A percentile compares a stretch with the other conserved stretches of the same genome.
Conservation (phyloP, 2,329 filamentous ascomycete genomes). For the Aureobasidium namibiae region DNA sequence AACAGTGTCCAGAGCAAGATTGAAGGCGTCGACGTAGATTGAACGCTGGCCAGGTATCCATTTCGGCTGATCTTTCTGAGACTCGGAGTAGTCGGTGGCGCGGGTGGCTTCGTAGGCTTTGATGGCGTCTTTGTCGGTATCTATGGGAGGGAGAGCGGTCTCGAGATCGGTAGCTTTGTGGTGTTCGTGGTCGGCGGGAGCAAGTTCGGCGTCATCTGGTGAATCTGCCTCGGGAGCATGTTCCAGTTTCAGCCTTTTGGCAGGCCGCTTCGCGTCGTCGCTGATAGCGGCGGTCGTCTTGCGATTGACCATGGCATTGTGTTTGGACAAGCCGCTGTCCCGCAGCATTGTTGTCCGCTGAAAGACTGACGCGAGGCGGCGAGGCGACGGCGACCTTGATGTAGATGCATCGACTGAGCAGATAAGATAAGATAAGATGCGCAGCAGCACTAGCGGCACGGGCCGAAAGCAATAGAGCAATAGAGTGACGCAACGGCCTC, state of each 20-base stretch:
- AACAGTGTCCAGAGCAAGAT: conserved; percentile 81
- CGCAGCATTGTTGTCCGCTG: conserved; percentile 24
- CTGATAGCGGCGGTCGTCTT: conserved; percentile 36
- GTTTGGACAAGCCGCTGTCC: conserved; percentile 34
- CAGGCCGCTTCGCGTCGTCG: conserved; percentile 28
- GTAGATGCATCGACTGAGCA: too few relatives aligned
- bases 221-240: conserved; percentile 15
- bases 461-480: background rate
- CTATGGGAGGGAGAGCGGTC: conserved; percentile 59
- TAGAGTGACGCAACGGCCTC: background rate
- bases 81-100: conserved; percentile 23
- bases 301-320: conserved; percentile 42
- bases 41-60: conserved; percentile 77
- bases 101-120: conserved; percentile 64
- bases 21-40: conserved; percentile 96
- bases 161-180: conserved; percentile 55
- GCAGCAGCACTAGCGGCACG: background rate
- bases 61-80: conserved; percentile 37
- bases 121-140: conserved; percentile 63
- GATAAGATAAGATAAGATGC: background rate
- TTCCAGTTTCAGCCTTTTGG: conserved; percentile 35
- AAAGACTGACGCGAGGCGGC: background rate
- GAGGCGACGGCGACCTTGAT: background rate
- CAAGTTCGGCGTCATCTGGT: conserved; percentile 19
- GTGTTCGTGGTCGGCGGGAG: conserved; percentile 16